phyloP scores from a whole-genome alignment of 2,329 filamentous ascomycete species.

The Lojkania enalia region DNA sequence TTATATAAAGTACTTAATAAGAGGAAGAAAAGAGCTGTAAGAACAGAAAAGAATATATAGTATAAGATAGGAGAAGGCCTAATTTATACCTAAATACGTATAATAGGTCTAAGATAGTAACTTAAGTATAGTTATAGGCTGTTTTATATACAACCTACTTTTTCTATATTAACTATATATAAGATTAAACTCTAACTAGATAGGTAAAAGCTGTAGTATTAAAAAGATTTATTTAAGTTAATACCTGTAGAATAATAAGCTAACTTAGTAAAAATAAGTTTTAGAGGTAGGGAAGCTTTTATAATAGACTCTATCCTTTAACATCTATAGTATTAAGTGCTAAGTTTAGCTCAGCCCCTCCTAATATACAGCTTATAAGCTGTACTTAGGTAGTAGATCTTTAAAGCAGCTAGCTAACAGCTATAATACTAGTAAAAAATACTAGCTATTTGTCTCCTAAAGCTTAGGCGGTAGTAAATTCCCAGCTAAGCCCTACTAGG shows the following conservation, averaged over 20 bases:
- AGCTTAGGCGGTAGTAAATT: constrained; percentile 2
- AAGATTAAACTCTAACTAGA: constrained; percentile 9
- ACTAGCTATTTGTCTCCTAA: constrained; percentile 5
- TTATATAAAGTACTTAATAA: constrained; percentile 6
- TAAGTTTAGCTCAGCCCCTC: constrained; percentile 7
- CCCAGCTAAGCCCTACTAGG: constrained; percentile 6
- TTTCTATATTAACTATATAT: constrained; percentile 6
- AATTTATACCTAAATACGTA: constrained; percentile 6
- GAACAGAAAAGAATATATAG: constrained; percentile 8
- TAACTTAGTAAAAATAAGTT: constrained; percentile 5
- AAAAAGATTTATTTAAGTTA: constrained; percentile 8
- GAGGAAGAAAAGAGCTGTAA: constrained; percentile 9
- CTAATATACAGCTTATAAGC: constrained; percentile 6
- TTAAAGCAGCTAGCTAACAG: no score
- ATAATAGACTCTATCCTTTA: constrained; percentile 8
- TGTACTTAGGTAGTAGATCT: constrained; percentile 6
- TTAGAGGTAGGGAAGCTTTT: constrained; percentile 6
- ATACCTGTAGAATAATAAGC: constrained; percentile 7
- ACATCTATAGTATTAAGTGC: constrained; percentile 6
- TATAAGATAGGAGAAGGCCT: constrained; percentile 7
- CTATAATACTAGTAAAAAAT: constrained; percentile 5
- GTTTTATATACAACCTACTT: constrained; percentile 6
- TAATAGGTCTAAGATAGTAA: constrained; percentile 7
- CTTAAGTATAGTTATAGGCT: constrained; percentile 8
- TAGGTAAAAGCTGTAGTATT: constrained; percentile 5